Base-by-base conservation (phyloP, 2,329 filamentous ascomycete genomes). In the Ceratocystiopsis brevicomis region DNA sequence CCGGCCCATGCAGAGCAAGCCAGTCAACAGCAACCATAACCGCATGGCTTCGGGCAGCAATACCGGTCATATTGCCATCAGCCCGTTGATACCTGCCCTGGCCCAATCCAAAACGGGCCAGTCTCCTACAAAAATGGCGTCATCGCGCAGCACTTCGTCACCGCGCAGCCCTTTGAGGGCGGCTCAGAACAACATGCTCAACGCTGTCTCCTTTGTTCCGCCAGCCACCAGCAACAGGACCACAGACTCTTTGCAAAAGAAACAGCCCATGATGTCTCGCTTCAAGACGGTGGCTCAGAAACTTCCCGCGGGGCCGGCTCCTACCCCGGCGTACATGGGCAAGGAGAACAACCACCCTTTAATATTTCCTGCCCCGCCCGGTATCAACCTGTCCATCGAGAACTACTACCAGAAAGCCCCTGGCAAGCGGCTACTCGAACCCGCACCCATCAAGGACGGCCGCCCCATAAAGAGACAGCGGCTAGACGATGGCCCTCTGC, bases 161-260 rank as follows among this genome's bases (percentile, higher is more conserved):
- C 77, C 69, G 36, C 68, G 68, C 49, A 70, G 69, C 52, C 73
- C 70, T 49, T 69, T 78, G n/a, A 59, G 61, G 51, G 69, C 66
- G 53, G 56, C 63, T 15, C 59, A 64, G 41, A 68, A 67, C 58
- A 75, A 67, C 55, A 74, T 73, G 53, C 65, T 90, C 49, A 78
- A 80, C 55, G 69, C 75, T 52, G 65, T 81, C 47, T 64, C 70
- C 37, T 78, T 85, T 63, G 71, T 76, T 40, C 79, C 78, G 32
- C 80, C 81, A 2, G 59, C 62, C 43, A 63, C 64, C 48, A 62
- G 67, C 45, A 57, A 58, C 17, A 69, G 69, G 52, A 61, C 61
- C 34, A 81, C 78, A 34, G 80, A 83, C 58, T 81, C 76, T 25
- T 71, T 78, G 44, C 65, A 72, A 53, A 85, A 85, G 67, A 80